Conservation (phyloP, 306 rosid genomes). For the Quercus glauca region DNA sequence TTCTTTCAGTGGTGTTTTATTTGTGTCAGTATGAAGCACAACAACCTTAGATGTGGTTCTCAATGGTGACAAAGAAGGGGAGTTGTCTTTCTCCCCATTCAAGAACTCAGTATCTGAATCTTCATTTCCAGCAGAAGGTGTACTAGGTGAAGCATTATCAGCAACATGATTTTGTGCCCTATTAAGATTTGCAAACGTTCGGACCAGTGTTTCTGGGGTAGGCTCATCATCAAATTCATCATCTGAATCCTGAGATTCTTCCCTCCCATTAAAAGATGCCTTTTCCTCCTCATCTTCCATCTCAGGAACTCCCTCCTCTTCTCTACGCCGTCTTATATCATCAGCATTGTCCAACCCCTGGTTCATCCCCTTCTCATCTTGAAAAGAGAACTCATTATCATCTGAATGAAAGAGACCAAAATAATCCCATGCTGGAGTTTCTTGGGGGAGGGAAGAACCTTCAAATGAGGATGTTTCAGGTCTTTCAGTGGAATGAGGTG, state of each 20-base stretch:
- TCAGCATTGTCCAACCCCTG: conserved; percentile 43
- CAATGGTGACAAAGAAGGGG: conserved; percentile 54
- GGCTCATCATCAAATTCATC: conserved; percentile 87
- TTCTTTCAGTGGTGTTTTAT: conserved; percentile 45
- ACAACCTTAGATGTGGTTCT: conserved; percentile 32
- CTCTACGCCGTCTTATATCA: conserved; percentile 47
- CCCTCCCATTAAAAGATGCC: conserved; percentile 46
- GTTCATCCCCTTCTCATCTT: conserved; percentile 50
- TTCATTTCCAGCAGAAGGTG: conserved; percentile 38
- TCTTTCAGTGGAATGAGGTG: conserved; percentile 36
- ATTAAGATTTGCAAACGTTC: conserved; percentile 69
- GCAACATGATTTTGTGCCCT: conserved; percentile 51
- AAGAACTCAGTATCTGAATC: conserved; percentile 51
- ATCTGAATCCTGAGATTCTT: conserved; percentile 65
- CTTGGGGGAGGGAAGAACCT: conserved; percentile 55
- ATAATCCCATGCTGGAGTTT: conserved; percentile 80
- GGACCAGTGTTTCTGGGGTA: conserved; percentile 55
- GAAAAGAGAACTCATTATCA: conserved; percentile 69
- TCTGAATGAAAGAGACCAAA: conserved; percentile 73
- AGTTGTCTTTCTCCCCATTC: conserved; percentile 46
- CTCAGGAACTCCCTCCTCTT: conserved; percentile 73
- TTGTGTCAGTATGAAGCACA: conserved; percentile 41
- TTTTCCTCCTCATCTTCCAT: conserved; percentile 70
- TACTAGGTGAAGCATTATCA: conserved; percentile 36
- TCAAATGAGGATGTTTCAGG: conserved; percentile 45